Conservation (phyloP, 495 filamentous ascomycete species). For the Xanthoparmelia taractica region DNA sequence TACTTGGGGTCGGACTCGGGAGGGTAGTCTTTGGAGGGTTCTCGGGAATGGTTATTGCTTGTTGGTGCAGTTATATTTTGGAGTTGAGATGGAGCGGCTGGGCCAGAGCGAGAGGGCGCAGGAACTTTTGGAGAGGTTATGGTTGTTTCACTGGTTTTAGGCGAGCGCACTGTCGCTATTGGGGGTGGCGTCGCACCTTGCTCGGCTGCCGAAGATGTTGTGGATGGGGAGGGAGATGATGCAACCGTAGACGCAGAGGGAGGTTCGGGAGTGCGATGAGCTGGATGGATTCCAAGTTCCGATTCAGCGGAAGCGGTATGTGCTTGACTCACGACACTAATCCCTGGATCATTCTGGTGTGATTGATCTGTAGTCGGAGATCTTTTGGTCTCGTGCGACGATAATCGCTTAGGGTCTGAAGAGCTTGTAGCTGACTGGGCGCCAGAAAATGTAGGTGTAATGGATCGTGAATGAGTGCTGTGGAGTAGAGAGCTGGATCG, state of each 20-base stretch:
- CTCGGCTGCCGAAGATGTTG: slow-evolving; percentile 18
- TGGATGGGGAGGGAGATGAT: slow-evolving; percentile 6
- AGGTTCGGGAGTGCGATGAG: slow-evolving; percentile 20
- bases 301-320: slow-evolving; percentile 15
- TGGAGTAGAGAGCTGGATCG: slow-evolving; percentile 26
- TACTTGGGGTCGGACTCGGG: slow-evolving; percentile 12
- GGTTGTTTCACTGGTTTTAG: not conserved
- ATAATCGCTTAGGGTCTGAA: not conserved
- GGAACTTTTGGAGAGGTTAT: slow-evolving; percentile 11
- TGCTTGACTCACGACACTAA: slow-evolving; percentile 14
- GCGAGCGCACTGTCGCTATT: slow-evolving; percentile 21
- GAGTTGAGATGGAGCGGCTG: slow-evolving; percentile 10
- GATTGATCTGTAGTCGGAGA: slow-evolving; percentile 21
- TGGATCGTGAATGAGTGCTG: slow-evolving; percentile 9
- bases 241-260: not conserved
- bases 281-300: slow-evolving; percentile 21
- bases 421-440: slow-evolving; percentile 1
- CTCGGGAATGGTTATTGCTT: slow-evolving; percentile 7
- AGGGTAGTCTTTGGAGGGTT: slow-evolving; percentile 7
- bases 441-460: slow-evolving; percentile 11
- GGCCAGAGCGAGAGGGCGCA: slow-evolving; percentile 14
- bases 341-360: slow-evolving; percentile 17
- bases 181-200: slow-evolving; percentile 25
- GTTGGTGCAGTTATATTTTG: slow-evolving; percentile 6
- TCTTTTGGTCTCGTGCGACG: slow-evolving; percentile 9